These are phyloP conservation scores for Globisporangium splendens DNA, from an alignment of 352 stramenopile genomes.

Conservation along the genomic window DNA sequence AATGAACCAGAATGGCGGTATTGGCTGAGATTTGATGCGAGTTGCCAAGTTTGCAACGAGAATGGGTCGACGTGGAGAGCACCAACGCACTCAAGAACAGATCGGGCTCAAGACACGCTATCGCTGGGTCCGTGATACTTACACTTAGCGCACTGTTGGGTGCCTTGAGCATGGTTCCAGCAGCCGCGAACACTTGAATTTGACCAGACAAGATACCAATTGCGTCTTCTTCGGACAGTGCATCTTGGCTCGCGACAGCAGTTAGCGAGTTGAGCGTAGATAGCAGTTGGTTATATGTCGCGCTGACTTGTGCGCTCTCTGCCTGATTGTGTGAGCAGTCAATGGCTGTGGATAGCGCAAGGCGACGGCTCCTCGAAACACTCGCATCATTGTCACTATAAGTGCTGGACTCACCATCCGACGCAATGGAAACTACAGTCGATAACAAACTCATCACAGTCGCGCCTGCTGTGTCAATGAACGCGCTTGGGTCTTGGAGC, in stretches of 20 bases:
- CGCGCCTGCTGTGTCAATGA: constrained; percentile 36
- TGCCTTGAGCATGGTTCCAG: constrained; percentile 21
- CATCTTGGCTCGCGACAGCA: constrained; percentile 43
- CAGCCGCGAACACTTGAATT: constrained; percentile 33
- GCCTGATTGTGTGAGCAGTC: constrained; percentile 6
- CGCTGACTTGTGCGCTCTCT: constrained; percentile 18
- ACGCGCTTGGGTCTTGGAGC: constrained; percentile 28
- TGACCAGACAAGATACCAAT: constrained; percentile 23
- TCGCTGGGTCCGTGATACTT: constrained; percentile 35
- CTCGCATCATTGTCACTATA: not conserved
- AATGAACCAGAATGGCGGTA: constrained; percentile 47
- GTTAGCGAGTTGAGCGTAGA: constrained; percentile 48
- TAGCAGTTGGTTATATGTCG: constrained; percentile 31
- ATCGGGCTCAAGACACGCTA: constrained; percentile 39
- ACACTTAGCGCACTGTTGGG: constrained; percentile 21
- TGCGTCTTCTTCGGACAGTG: constrained; percentile 36
- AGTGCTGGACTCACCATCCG: not conserved
- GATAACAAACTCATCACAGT: constrained; percentile 47
- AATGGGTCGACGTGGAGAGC: constrained; percentile 31
- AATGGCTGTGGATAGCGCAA: constrained; percentile 9
- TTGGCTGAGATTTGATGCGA: constrained; percentile 37
- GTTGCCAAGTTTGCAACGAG: constrained; percentile 35
- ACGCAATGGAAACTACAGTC: constrained; percentile 26
- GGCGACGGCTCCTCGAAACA: constrained; percentile 9
- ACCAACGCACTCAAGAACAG: constrained; percentile 54